Conservation (phyloP, 306 rosid genomes). For the Acacia confusa region DNA sequence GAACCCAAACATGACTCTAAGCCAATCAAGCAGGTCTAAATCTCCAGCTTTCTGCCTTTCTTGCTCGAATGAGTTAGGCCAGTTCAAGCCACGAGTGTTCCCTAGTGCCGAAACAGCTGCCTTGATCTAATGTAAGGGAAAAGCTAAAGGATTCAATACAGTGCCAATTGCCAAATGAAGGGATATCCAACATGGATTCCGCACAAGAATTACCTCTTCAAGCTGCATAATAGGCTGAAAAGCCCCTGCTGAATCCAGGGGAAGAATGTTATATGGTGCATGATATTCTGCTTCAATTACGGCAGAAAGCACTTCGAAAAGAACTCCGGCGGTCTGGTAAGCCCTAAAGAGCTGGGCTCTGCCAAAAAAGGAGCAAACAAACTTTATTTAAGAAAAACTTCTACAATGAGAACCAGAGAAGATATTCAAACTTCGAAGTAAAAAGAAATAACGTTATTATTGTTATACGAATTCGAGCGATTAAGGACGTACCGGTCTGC, state of each 20-base stretch:
- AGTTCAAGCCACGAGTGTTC: slow-evolving; percentile 83
- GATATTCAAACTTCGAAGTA: neutral
- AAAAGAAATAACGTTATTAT: neutral
- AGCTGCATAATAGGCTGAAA: slow-evolving; percentile 94
- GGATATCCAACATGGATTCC: slow-evolving; percentile 7
- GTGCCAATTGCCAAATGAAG: slow-evolving; percentile 26
- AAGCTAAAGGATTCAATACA: slow-evolving; percentile 26
- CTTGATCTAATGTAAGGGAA: slow-evolving; percentile 60
- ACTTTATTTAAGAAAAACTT: neutral
- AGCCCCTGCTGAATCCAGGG: slow-evolving; percentile 95
- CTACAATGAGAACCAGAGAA: neutral
- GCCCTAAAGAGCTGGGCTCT: slow-evolving; percentile 96
- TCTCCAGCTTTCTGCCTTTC: slow-evolving; percentile 81
- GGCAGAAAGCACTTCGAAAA: slow-evolving; percentile 95
- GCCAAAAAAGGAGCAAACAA: slow-evolving; percentile 28
- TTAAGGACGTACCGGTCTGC: slow-evolving; percentile 68
- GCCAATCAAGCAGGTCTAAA: slow-evolving; percentile 92
- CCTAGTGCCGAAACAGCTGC: slow-evolving; percentile 82
- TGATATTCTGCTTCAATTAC: slow-evolving; percentile 78
- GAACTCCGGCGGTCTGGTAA: slow-evolving; percentile 90
- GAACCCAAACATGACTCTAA: slow-evolving; percentile 92
- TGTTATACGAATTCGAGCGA: neutral
- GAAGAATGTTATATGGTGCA: slow-evolving; percentile 91
- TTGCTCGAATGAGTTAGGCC: slow-evolving; percentile 82
- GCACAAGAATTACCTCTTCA: slow-evolving; percentile 68